phyloP scores from a whole-genome alignment of 306 rosid species.

The Quillaja saponaria region DNA sequence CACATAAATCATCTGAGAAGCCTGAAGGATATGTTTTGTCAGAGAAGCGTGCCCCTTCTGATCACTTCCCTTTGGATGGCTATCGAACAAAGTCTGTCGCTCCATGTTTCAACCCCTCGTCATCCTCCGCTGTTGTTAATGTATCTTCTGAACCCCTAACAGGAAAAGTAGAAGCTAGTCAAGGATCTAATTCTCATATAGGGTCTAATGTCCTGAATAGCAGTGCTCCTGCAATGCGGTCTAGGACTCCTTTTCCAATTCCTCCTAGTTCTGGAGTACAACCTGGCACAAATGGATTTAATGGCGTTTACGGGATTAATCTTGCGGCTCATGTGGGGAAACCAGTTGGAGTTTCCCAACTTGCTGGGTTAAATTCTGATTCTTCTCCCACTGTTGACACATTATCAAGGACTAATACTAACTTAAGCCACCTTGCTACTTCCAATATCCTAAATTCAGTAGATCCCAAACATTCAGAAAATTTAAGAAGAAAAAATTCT shows the following conservation, averaged over 20 bases:
- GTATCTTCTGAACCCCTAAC: constrained; percentile 32
- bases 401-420: constrained; percentile 39
- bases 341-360: constrained; percentile 34
- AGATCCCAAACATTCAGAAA: constrained; percentile 33
- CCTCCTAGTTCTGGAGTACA: constrained; percentile 29
- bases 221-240: constrained; percentile 36
- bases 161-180: constrained; percentile 35
- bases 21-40: constrained; percentile 33
- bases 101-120: constrained; percentile 34
- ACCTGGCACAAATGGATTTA: constrained; percentile 51
- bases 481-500: constrained; percentile 30
- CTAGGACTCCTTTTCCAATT: constrained; percentile 41
- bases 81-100: constrained; percentile 31
- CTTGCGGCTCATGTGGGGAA: constrained; percentile 47
- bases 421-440: constrained; percentile 30
- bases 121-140: constrained; percentile 23
- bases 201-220: constrained; percentile 35
- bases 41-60: constrained; percentile 32
- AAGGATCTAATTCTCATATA: constrained; percentile 36
- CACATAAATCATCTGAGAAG: constrained; percentile 31
- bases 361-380: constrained; percentile 38
- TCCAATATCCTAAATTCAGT: constrained; percentile 31
- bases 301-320: no score
- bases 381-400: constrained; percentile 38
- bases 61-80: constrained; percentile 27